These are phyloP conservation scores for Artemisia tridentata DNA, from an alignment of 129 eudicot species.

Conservation along the genomic window DNA sequence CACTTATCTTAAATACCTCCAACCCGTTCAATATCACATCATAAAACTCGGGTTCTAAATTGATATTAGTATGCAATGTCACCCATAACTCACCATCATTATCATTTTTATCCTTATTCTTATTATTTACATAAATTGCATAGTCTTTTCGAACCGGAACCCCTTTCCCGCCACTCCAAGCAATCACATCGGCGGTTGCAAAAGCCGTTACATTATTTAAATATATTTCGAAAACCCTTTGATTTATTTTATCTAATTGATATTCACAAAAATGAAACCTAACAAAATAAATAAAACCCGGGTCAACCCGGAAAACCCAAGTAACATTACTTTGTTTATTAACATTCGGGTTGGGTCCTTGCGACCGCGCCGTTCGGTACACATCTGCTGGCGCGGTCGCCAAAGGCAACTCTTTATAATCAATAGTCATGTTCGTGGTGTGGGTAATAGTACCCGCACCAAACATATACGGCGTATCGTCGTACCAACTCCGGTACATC, in stretches of 20 bases:
- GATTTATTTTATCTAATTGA: constrained; percentile 36
- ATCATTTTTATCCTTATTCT: constrained; percentile 28
- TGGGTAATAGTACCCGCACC: constrained; percentile 47
- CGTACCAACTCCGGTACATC: constrained; percentile 74
- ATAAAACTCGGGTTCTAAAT: constrained; percentile 34
- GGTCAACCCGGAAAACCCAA: constrained; percentile 69
- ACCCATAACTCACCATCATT: constrained; percentile 48
- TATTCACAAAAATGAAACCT: constrained; percentile 78
- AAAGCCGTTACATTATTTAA: constrained; percentile 65
- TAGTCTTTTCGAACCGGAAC: constrained; percentile 57
- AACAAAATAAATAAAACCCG: constrained; percentile 59
- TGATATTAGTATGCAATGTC: constrained; percentile 42
- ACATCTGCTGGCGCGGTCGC: constrained; percentile 61
- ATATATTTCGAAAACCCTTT: constrained; percentile 52
- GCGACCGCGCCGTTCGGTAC: constrained; percentile 48
- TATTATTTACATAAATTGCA: constrained; percentile 33
- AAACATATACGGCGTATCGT: constrained; percentile 60
- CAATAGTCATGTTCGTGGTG: constrained; percentile 34
- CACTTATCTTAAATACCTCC: constrained; percentile 71
- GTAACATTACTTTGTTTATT: constrained; percentile 57
- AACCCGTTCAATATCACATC: constrained; percentile 70
- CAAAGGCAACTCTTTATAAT: constrained; percentile 22
- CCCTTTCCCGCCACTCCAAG: constrained; percentile 41
- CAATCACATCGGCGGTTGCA: constrained; percentile 43
- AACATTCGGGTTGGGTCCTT: constrained; percentile 50